Evolutionary conservation across 2,329 filamentous ascomycete genomes (phyloP).

Genomic region (Alternaria brassicae): DNA sequence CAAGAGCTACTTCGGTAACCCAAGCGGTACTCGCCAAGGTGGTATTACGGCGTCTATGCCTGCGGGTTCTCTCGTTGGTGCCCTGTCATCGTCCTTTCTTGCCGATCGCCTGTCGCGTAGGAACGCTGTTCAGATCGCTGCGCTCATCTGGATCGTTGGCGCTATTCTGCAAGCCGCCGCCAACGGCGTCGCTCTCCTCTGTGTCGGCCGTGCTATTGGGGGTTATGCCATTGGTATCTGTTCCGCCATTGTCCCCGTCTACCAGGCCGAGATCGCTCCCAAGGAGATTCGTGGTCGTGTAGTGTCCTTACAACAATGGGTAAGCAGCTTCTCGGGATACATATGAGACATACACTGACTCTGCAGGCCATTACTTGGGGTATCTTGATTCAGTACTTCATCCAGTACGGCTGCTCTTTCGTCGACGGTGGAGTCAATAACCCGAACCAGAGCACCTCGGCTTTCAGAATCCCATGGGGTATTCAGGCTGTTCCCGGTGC

Average conservation of each 20-base stretch:
- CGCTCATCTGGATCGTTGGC: conserved; percentile 57
- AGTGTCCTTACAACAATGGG: conserved; percentile 62
- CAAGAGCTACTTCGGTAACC: conserved; percentile 48
- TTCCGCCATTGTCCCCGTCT: conserved; percentile 91
- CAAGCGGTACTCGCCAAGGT: conserved; percentile 47
- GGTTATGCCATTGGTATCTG: conserved; percentile 87
- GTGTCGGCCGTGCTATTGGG: conserved; percentile 73
- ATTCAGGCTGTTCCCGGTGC: conserved; percentile 53
- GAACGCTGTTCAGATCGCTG: conserved; percentile 54
- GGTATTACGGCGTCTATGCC: conserved; percentile 59
- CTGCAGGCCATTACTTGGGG: conserved; percentile 68
- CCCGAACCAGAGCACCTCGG: conserved; percentile 53
- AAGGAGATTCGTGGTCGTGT: conserved; percentile 62
- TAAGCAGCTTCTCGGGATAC: not conserved
- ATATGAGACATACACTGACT: not conserved
- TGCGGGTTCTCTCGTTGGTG: conserved; percentile 58
- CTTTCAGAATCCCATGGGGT: conserved; percentile 54
- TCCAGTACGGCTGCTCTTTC: conserved; percentile 68
- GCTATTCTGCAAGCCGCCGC: conserved; percentile 49
- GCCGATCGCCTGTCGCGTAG: conserved; percentile 56
- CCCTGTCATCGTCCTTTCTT: conserved; percentile 55
- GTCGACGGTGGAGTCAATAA: conserved; percentile 55
- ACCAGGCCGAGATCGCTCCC: conserved; percentile 81
- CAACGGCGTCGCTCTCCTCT: conserved; percentile 52
- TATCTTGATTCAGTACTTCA: conserved; percentile 67